Percentiles rank a stretch among this genome's conserved stretches.
Evolutionary conservation across 768 basidiomycete species (phyloP).

Genomic region (Mycena amicta): DNA sequence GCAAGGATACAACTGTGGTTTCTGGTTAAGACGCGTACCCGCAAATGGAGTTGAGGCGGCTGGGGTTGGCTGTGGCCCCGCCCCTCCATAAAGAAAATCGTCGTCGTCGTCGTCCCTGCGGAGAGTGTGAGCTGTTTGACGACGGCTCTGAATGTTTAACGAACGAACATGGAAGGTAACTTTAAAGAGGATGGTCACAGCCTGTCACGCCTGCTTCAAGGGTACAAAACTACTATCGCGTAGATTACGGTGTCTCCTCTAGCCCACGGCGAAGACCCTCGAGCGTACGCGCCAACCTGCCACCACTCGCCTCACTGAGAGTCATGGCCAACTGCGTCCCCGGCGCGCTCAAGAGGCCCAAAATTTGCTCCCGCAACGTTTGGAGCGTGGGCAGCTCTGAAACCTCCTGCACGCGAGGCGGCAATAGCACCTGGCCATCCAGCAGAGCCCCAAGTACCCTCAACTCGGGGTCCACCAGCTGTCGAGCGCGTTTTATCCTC

Average conservation of each 20-base stretch:
- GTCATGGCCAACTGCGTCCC: slow-evolving; percentile 73
- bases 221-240: not conserved
- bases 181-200: not conserved
- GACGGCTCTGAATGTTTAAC: no score
- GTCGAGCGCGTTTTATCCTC: slow-evolving; percentile 60
- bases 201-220: no score
- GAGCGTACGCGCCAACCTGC: slow-evolving; percentile 67
- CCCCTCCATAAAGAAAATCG: slow-evolving; percentile 73
- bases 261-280: slow-evolving; percentile 61
- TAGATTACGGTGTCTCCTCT: slow-evolving; percentile 41
- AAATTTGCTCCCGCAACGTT: slow-evolving; percentile 77
- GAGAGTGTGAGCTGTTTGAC: no score
- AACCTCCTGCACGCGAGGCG: slow-evolving; percentile 60
- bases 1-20: slow-evolving; percentile 22
- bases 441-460: slow-evolving; percentile 77
- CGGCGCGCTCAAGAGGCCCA: slow-evolving; percentile 80
- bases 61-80: slow-evolving; percentile 35
- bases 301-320: slow-evolving; percentile 69
- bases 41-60: slow-evolving; percentile 29
- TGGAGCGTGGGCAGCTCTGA: slow-evolving; percentile 79
- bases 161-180: not conserved
- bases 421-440: slow-evolving; percentile 71
- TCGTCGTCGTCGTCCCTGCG: slow-evolving; percentile 80
- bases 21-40: slow-evolving; percentile 19
- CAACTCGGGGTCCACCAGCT: slow-evolving; percentile 63